These are phyloP conservation scores for Powellomyces hirtus DNA, from an alignment of 192 early-diverging fungal species.

Conservation along the genomic window DNA sequence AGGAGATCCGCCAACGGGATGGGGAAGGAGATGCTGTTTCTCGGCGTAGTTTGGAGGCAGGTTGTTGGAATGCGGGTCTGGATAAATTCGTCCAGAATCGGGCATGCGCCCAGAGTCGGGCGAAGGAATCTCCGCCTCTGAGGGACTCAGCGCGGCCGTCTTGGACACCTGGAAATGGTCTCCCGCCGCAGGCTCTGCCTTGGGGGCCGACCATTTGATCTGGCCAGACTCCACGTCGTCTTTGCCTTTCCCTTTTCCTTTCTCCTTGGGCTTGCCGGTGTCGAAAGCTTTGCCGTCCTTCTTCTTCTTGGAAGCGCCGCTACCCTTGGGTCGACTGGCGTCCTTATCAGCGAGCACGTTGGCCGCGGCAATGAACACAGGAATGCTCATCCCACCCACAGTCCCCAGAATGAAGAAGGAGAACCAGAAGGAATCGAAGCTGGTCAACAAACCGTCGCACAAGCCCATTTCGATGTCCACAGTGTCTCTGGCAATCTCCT, in stretches of 20 bases:
- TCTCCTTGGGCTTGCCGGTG: conserved; percentile 6
- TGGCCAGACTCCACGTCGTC: conserved; percentile 25
- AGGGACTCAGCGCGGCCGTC: neutral
- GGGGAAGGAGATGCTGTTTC: neutral
- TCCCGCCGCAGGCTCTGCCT: neutral
- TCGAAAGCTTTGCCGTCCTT: conserved; percentile 18
- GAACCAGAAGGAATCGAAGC: conserved; percentile 27
- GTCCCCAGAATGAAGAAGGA: conserved; percentile 18
- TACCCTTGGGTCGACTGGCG: conserved; percentile 4
- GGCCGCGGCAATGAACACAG: conserved; percentile 22
- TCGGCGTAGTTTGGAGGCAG: neutral
- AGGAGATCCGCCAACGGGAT: neutral
- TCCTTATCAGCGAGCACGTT: conserved; percentile 24
- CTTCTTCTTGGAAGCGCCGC: neutral
- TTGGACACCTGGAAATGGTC: neutral
- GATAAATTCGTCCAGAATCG: neutral
- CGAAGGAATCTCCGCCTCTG: neutral
- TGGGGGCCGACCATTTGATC: conserved; percentile 21
- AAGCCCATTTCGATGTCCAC: conserved; percentile 16
- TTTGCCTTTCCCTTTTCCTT: conserved; percentile 7
- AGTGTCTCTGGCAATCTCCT: conserved; percentile 2
- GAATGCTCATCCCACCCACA: conserved; percentile 12
- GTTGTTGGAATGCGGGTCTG: neutral
- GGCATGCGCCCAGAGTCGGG: neutral
- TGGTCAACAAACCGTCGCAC: conserved; percentile 15